phyloP scores from a whole-genome alignment of 2,329 filamentous ascomycete genomes.

The Paramyrothecium roridum region DNA sequence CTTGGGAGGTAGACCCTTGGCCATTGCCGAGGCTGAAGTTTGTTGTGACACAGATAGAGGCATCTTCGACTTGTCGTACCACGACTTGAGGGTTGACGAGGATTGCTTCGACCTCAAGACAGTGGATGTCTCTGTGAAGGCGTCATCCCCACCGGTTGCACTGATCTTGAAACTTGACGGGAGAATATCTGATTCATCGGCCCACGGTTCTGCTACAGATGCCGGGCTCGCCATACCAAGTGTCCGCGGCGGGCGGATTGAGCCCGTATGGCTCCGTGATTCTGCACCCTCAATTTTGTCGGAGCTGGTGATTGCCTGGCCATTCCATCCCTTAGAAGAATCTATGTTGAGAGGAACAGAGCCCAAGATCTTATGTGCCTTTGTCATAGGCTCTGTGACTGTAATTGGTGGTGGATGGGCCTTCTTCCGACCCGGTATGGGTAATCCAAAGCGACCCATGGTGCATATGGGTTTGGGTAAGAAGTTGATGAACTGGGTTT shows the following conservation, averaged over 20 bases:
- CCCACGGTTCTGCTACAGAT: slow-evolving; percentile 25
- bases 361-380: slow-evolving; percentile 50
- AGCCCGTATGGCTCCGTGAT: slow-evolving; percentile 15
- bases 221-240: neutral
- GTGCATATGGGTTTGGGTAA: neutral
- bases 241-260: neutral
- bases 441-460: slow-evolving; percentile 47
- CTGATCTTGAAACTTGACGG: slow-evolving; percentile 24
- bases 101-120: slow-evolving; percentile 45
- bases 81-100: slow-evolving; percentile 52
- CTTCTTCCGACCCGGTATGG: slow-evolving; percentile 45
- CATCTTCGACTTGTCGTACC: slow-evolving; percentile 54
- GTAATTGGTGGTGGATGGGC: slow-evolving; percentile 22
- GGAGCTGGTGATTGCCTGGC: slow-evolving; percentile 40
- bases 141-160: slow-evolving; percentile 12
- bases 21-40: slow-evolving; percentile 56
- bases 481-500: neutral
- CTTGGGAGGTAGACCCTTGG: slow-evolving; percentile 50
- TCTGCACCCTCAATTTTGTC: slow-evolving; percentile 38
- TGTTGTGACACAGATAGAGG: slow-evolving; percentile 57
- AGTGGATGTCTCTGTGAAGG: slow-evolving; percentile 31
- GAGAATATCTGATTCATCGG: slow-evolving; percentile 44
- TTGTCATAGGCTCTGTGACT: slow-evolving; percentile 39
- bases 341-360: slow-evolving; percentile 42
- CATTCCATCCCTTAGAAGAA: slow-evolving; percentile 37